phyloP scores from a whole-genome alignment of 768 basidiomycete genomes.

The Naematelia encephala region DNA sequence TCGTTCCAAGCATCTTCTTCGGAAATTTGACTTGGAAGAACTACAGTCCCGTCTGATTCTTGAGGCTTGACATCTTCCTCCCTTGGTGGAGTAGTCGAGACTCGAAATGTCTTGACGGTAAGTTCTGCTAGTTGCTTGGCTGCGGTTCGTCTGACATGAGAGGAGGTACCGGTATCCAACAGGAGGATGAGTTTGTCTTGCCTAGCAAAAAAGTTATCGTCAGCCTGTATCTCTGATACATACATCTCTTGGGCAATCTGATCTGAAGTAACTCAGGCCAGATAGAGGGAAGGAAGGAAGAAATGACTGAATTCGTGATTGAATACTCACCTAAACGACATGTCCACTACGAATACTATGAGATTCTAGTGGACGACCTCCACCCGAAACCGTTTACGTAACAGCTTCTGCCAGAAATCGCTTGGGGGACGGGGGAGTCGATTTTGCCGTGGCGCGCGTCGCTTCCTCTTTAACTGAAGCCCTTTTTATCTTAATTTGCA shows the following conservation, averaged over 20 bases:
- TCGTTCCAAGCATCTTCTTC: slow-evolving; percentile 73
- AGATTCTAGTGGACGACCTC: slow-evolving; percentile 9
- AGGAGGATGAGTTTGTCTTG: slow-evolving; percentile 95
- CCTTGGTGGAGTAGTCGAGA: slow-evolving; percentile 9
- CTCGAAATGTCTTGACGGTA: slow-evolving; percentile 74
- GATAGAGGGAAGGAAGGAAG: slow-evolving; percentile 4
- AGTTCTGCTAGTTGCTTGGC: slow-evolving; percentile 93
- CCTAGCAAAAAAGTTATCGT: slow-evolving; percentile 56
- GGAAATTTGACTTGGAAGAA: slow-evolving; percentile 13
- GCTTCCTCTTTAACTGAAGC: too few relatives aligned
- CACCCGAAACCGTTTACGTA: too few relatives aligned
- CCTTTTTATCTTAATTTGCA: slow-evolving; percentile 4
- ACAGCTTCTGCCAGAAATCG: too few relatives aligned
- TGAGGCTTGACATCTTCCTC: slow-evolving; percentile 4
- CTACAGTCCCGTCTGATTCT: slow-evolving; percentile 5
- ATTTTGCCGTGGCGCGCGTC: too few relatives aligned
- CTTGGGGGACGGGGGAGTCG: too few relatives aligned
- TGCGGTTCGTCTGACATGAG: slow-evolving; percentile 86
- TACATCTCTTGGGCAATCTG: background rate
- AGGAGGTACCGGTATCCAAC: slow-evolving; percentile 89
- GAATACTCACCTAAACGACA: slow-evolving; percentile 7
- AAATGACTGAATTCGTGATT: slow-evolving; percentile 1
- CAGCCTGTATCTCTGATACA: background rate
- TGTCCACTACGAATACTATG: background rate
- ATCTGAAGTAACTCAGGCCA: slow-evolving; percentile 1